phyloP scores from a whole-genome alignment of 331 rosid genomes.

The Pyracantha coccinea region DNA sequence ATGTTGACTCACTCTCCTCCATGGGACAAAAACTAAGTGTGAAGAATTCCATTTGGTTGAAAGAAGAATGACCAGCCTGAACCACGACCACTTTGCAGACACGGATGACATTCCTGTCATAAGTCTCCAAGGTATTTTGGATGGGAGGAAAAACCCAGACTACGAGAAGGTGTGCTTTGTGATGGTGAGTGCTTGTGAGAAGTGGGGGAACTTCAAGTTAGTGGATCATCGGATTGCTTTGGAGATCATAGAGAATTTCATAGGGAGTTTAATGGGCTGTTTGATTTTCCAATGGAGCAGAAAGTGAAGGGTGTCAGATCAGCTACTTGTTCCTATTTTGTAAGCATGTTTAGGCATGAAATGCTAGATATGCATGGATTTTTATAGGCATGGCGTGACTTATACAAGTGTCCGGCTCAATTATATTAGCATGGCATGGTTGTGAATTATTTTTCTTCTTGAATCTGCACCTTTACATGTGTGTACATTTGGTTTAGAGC shows the following conservation, averaged over 20 bases:
- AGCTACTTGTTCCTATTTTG: neutral
- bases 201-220: constrained; percentile 15
- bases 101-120: constrained; percentile 1
- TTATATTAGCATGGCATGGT: no score
- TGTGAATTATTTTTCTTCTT: no score
- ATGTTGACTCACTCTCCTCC: constrained; percentile 13
- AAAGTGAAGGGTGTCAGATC: constrained; percentile 18
- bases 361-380: no score
- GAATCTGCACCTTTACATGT: no score
- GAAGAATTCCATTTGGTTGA: constrained; percentile 10
- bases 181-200: constrained; percentile 12
- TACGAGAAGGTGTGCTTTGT: neutral
- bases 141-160: neutral
- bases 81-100: neutral
- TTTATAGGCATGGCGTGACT: no score
- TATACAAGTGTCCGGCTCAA: no score
- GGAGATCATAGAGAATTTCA: neutral
- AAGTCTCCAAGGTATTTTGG: constrained; percentile 1
- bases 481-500: no score
- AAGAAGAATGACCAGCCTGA: constrained; percentile 15
- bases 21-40: neutral
- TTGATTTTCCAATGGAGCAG: constrained; percentile 12
- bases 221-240: constrained; percentile 9
- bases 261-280: neutral
- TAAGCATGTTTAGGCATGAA: no score